A percentile compares a stretch with the other conserved stretches of the same genome.
Evolutionary conservation across 139 green algal genomes (phyloP).

Genomic region (Coelastrella sp.): DNA sequence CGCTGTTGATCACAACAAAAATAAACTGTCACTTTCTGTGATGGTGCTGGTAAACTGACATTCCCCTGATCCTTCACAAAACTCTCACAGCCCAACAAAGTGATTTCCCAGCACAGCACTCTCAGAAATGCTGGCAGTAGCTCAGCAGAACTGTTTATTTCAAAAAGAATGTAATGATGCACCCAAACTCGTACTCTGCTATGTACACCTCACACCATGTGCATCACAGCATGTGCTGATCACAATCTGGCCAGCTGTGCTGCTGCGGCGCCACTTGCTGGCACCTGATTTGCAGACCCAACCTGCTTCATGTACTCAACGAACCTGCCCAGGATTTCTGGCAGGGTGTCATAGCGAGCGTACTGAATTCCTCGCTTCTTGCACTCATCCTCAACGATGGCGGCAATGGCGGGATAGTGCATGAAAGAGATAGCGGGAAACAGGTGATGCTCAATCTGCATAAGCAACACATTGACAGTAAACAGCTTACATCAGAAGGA

Average conservation of each 20-base stretch:
- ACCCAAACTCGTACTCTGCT: not conserved
- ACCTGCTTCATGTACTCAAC: slow-evolving; percentile 62
- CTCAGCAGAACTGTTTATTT: too few species aligned
- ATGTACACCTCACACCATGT: not conserved
- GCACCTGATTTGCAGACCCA: slow-evolving; percentile 55
- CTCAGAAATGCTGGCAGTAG: too few species aligned
- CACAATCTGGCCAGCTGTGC: slow-evolving; percentile 32
- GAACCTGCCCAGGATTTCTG: slow-evolving; percentile 66
- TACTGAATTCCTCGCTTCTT: slow-evolving; percentile 79
- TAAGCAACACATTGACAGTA: not conserved
- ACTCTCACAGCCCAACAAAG: too few species aligned
- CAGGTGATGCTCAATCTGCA: slow-evolving; percentile 85
- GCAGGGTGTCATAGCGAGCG: slow-evolving; percentile 75
- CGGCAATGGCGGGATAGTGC: slow-evolving; percentile 85
- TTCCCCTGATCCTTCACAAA: too few species aligned
- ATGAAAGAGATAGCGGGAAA: slow-evolving; percentile 85
- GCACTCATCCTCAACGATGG: slow-evolving; percentile 82
- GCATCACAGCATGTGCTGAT: not conserved
- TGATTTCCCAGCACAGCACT: too few species aligned
- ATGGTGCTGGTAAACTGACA: too few species aligned
- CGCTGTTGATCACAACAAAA: too few species aligned
- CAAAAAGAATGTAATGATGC: too few species aligned
- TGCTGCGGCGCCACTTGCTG: slow-evolving; percentile 25
- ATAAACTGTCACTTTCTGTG: too few species aligned
- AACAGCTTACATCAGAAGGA: not conserved